These are phyloP conservation scores for Shiraia sp. DNA, from an alignment of 2,329 filamentous ascomycete genomes.

Conservation along the genomic window DNA sequence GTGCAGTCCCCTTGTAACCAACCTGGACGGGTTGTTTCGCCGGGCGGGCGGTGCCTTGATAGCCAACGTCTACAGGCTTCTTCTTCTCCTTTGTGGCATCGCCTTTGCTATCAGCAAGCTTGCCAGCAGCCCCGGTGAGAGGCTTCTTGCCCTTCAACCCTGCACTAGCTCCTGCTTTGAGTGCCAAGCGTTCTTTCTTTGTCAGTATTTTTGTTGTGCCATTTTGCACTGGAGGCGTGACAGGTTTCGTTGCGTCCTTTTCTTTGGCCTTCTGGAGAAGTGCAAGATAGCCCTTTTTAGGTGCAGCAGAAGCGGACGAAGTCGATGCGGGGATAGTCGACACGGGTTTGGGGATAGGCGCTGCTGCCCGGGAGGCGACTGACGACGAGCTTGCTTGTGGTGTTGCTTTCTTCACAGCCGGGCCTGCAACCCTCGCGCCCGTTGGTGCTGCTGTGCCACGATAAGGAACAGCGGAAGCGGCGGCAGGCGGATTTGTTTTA, in stretches of 20 bases:
- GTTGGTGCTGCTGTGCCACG: constrained; percentile 42
- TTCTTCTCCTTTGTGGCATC: constrained; percentile 39
- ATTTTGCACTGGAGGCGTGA: constrained; percentile 73
- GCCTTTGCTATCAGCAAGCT: constrained; percentile 23
- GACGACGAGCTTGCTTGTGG: constrained; percentile 17
- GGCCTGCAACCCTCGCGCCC: constrained; percentile 25
- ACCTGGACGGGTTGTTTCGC: constrained; percentile 40
- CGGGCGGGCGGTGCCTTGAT: constrained; percentile 54
- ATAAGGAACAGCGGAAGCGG: constrained; percentile 37
- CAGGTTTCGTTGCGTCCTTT: constrained; percentile 50
- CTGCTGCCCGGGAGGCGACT: constrained; percentile 22
- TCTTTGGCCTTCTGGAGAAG: constrained; percentile 73
- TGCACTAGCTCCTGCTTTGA: constrained; percentile 51
- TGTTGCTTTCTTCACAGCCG: constrained; percentile 29
- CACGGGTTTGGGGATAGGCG: constrained; percentile 24
- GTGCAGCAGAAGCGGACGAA: constrained; percentile 46
- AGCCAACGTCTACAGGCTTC: constrained; percentile 46
- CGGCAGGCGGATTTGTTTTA: constrained; percentile 25
- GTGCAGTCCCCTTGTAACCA: constrained; percentile 45
- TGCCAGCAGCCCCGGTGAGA: constrained; percentile 14
- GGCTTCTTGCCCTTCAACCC: constrained; percentile 40
- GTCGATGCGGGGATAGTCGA: constrained; percentile 23
- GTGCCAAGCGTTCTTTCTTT: constrained; percentile 57
- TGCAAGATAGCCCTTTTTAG: constrained; percentile 75
- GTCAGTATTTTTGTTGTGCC: constrained; percentile 70